Conservation (phyloP, 2,329 filamentous ascomycete genomes). For the Phyllosticta capitalensis region DNA sequence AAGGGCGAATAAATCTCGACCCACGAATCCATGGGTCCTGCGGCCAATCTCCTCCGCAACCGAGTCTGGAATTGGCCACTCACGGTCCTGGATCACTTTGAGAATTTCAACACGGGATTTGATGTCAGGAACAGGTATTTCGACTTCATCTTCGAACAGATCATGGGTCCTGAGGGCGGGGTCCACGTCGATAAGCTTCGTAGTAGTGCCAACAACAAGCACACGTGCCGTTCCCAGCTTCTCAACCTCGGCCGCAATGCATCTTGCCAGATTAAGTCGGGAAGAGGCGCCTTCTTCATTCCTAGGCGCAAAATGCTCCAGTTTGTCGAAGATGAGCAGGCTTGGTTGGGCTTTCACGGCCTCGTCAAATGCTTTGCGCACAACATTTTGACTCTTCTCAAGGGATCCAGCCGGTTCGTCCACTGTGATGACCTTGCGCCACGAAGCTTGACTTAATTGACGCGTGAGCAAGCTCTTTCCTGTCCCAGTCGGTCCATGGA, state of each 20-base stretch:
- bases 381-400: slow-evolving; percentile 39
- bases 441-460: slow-evolving; percentile 54
- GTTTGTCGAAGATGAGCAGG: slow-evolving; percentile 67
- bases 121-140: slow-evolving; percentile 68
- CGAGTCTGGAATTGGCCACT: slow-evolving; percentile 28
- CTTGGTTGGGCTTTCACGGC: slow-evolving; percentile 62
- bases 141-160: slow-evolving; percentile 59
- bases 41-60: slow-evolving; percentile 55
- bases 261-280: neutral
- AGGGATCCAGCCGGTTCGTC: slow-evolving; percentile 34
- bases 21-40: slow-evolving; percentile 79
- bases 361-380: slow-evolving; percentile 60
- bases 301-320: slow-evolving; percentile 61
- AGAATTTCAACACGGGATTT: slow-evolving; percentile 65
- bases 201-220: slow-evolving; percentile 65
- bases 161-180: slow-evolving; percentile 53
- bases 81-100: slow-evolving; percentile 25
- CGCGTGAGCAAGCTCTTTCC: slow-evolving; percentile 72
- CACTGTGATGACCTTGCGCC: slow-evolving; percentile 60
- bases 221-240: slow-evolving; percentile 39
- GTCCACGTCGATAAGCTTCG: slow-evolving; percentile 64
- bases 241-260: slow-evolving; percentile 6
- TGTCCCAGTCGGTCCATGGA: slow-evolving; percentile 75
- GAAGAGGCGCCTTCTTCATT: slow-evolving; percentile 31
- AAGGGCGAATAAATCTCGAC: slow-evolving; percentile 62